These are phyloP conservation scores for Tetracladium setigerum DNA, from an alignment of 495 filamentous ascomycete genomes.

Conservation along the genomic window DNA sequence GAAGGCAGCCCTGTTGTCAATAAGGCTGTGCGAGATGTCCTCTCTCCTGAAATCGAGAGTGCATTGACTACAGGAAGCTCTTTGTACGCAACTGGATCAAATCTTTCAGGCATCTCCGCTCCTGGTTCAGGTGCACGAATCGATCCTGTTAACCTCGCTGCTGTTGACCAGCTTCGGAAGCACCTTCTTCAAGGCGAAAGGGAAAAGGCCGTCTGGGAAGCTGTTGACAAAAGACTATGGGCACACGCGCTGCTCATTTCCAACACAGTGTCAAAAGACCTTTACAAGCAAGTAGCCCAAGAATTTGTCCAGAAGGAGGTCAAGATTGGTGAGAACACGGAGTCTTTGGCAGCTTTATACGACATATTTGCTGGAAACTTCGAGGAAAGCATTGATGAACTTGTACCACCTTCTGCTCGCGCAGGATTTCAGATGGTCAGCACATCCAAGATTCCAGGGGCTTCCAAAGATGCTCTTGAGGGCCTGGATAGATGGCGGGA, in stretches of 20 bases:
- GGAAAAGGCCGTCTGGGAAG: conserved; percentile 88
- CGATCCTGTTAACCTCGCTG: conserved; percentile 59
- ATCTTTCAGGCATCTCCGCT: conserved; percentile 19
- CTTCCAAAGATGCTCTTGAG: conserved; percentile 65
- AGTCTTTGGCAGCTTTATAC: conserved; percentile 85
- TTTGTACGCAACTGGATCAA: conserved; percentile 27
- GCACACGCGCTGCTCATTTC: conserved; percentile 92
- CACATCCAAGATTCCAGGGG: conserved; percentile 49
- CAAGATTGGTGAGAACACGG: conserved; percentile 65
- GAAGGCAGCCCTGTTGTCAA: conserved; percentile 69
- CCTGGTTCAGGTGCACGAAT: conserved; percentile 25
- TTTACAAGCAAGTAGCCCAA: conserved; percentile 87
- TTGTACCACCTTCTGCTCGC: conserved; percentile 90
- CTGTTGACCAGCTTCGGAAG: conserved; percentile 58
- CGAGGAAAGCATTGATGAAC: conserved; percentile 90
- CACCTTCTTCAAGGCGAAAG: conserved; percentile 72
- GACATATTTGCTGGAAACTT: conserved; percentile 88
- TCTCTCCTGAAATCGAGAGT: conserved; percentile 55
- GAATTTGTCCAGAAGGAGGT: conserved; percentile 93
- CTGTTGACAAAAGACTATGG: conserved; percentile 92
- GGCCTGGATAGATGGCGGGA: conserved; percentile 93
- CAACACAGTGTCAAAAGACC: conserved; percentile 57
- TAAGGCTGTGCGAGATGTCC: conserved; percentile 59
- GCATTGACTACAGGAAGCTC: conserved; percentile 21
- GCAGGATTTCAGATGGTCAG: conserved; percentile 87